Conservation (phyloP, 768 basidiomycete genomes). For the Tricholoma matsutake region DNA sequence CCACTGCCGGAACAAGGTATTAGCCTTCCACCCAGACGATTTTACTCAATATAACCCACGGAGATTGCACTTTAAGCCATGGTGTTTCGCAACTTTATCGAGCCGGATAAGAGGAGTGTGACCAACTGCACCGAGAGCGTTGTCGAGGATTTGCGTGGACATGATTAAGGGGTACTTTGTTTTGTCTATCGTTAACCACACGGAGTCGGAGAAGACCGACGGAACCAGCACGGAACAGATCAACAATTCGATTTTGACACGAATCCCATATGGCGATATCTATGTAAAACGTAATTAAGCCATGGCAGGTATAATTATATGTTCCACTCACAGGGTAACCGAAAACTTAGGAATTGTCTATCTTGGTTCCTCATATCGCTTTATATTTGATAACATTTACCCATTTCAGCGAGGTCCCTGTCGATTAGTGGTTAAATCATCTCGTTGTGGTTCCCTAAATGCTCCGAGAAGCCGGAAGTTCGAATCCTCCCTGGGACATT, state of each 20-base stretch:
- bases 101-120: slow-evolving; percentile 89
- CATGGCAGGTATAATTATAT: too few species aligned
- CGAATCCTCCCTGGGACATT: slow-evolving; percentile 24
- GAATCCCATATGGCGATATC: too few species aligned
- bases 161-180: slow-evolving; percentile 17
- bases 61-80: slow-evolving; percentile 86
- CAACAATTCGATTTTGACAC: too few species aligned
- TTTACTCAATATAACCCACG: slow-evolving; percentile 45
- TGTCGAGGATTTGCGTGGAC: slow-evolving; percentile 60
- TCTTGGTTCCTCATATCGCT: too few species aligned
- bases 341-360: too few species aligned
- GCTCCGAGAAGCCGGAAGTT: slow-evolving; percentile 26
- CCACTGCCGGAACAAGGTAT: slow-evolving; percentile 52
- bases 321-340: too few species aligned
- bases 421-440: slow-evolving; percentile 25
- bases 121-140: slow-evolving; percentile 82
- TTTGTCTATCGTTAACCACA: not conserved
- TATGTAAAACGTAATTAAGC: too few species aligned
- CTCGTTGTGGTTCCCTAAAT: slow-evolving; percentile 16
- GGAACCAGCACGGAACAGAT: slow-evolving; percentile 8
- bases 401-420: slow-evolving; percentile 11
- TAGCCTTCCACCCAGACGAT: not conserved
- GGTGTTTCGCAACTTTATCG: slow-evolving; percentile 67
- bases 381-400: too few species aligned
- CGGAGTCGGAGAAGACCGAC: slow-evolving; percentile 13